phyloP scores from a whole-genome alignment of 1,284 basidiomycete species.

The Ceratobasidium sp. region DNA sequence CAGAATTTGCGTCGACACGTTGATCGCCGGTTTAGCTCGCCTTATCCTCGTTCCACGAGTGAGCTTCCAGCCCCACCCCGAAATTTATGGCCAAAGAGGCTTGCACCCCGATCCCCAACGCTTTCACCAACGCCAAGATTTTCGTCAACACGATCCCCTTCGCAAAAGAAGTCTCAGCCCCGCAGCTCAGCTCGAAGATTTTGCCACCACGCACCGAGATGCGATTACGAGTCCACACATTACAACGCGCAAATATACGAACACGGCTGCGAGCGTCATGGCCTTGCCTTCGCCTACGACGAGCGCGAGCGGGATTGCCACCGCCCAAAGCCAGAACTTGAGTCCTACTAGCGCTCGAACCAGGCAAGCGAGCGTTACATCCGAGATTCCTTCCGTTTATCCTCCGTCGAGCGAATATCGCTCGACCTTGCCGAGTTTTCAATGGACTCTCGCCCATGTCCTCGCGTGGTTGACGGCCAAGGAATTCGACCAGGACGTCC shows the following conservation, averaged over 20 bases:
- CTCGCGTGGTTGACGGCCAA: conserved; percentile 88
- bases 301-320: conserved; percentile 51
- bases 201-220: conserved; percentile 5
- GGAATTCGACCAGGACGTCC: conserved; percentile 85
- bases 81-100: neutral
- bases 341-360: conserved; percentile 48
- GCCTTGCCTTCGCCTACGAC: conserved; percentile 46
- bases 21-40: no score
- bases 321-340: conserved; percentile 49
- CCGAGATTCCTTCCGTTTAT: conserved; percentile 38
- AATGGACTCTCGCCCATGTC: conserved; percentile 92
- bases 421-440: conserved; percentile 65
- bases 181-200: neutral
- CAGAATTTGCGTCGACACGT: no score
- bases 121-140: conserved; percentile 8
- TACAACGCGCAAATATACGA: conserved; percentile 33
- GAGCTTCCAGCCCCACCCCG: conserved; percentile 27
- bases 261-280: conserved; percentile 38
- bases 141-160: neutral
- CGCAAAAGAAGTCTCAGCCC: neutral
- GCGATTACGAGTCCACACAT: conserved; percentile 19
- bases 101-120: conserved; percentile 13
- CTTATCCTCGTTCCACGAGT: conserved; percentile 31
- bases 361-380: conserved; percentile 54
- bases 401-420: conserved; percentile 27